A percentile compares a stretch with the other conserved stretches of the same genome.
Conservation (phyloP, 2,329 filamentous ascomycete genomes). For the Balansia obtecta region DNA sequence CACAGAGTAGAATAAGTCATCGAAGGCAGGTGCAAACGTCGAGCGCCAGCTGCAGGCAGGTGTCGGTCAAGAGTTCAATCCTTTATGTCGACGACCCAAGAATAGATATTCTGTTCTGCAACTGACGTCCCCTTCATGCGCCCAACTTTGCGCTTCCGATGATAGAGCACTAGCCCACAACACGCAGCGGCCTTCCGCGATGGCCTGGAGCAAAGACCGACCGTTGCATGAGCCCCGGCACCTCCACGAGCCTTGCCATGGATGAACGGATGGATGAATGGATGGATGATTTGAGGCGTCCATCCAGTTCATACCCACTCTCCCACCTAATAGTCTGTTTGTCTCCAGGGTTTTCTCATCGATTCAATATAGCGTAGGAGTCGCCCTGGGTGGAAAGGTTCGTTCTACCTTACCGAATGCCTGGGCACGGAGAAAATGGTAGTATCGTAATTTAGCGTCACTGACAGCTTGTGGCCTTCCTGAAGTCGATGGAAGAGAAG, state of each 20-base stretch:
- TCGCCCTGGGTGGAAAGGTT: background rate
- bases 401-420: constrained; percentile 1
- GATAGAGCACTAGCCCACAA: too few relatives aligned
- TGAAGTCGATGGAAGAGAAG: background rate
- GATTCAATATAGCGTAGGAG: background rate
- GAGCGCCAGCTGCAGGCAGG: background rate
- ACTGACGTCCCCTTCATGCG: background rate
- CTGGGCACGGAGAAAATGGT: background rate
- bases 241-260: background rate
- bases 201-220: background rate
- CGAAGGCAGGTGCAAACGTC: background rate
- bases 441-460: background rate
- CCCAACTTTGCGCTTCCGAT: too few relatives aligned
- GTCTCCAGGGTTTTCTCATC: background rate
- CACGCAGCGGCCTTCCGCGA: too few relatives aligned
- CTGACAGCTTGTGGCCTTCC: background rate
- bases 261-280: too few relatives aligned
- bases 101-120: background rate
- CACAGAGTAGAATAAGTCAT: background rate
- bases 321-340: background rate
- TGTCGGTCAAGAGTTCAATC: background rate
- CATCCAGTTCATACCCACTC: background rate
- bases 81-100: background rate
- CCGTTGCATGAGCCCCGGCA: background rate
- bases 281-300: too few relatives aligned